Evolutionary conservation across 768 basidiomycete genomes (phyloP).

Genomic region (Russula vinacea): DNA sequence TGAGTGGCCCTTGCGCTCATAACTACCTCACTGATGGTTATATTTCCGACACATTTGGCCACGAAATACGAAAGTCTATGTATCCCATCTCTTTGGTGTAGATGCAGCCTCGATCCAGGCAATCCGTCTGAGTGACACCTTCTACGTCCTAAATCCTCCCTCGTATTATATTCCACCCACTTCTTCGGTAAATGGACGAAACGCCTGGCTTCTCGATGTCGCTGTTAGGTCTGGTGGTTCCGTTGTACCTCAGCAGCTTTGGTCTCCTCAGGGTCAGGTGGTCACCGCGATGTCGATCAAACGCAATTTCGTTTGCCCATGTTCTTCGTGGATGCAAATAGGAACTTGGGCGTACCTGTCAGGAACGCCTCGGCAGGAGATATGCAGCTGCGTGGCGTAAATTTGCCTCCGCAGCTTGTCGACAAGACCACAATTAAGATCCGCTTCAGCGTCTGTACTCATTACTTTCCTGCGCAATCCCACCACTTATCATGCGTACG

Average conservation of each 20-base stretch:
- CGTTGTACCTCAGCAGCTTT: constrained; percentile 26
- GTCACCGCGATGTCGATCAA: constrained; percentile 18
- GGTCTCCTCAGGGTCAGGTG: constrained; percentile 17
- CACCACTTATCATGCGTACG: constrained; percentile 1
- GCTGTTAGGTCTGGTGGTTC: constrained; percentile 10
- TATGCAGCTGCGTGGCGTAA: not conserved
- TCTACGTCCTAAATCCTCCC: constrained; percentile 3
- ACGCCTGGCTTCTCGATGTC: constrained; percentile 21
- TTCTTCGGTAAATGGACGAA: not conserved
- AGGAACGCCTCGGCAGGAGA: constrained; percentile 1
- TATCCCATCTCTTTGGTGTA: constrained; percentile 12
- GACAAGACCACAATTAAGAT: constrained; percentile 11
- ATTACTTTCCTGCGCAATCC: not conserved
- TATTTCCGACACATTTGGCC: constrained; percentile 18
- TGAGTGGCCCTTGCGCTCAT: not conserved
- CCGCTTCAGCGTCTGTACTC: constrained; percentile 13
- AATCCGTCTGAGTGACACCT: not conserved
- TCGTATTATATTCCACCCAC: not conserved
- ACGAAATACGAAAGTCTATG: not conserved
- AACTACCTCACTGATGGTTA: constrained; percentile 15
- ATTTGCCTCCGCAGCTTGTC: not conserved
- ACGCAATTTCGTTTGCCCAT: constrained; percentile 16
- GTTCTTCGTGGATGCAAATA: constrained; percentile 18
- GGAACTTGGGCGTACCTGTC: constrained; percentile 17
- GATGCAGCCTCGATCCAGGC: not conserved